Conservation (phyloP, 2,329 filamentous ascomycete genomes). For the Tolypocladium tropicale region DNA sequence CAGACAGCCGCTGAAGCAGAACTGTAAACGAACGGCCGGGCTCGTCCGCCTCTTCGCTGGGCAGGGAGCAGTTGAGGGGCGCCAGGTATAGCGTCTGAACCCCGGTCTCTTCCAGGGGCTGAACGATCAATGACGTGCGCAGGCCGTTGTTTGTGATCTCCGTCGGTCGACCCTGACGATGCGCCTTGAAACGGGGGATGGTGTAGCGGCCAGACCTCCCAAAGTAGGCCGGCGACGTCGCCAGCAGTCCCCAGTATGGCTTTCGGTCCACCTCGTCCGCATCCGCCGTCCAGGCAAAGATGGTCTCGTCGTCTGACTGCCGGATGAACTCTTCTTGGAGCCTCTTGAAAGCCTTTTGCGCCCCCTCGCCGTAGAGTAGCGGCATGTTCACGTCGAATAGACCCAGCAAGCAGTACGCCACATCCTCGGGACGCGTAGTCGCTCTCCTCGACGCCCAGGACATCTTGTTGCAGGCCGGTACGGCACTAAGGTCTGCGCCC, state of each 20-base stretch:
- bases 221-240: conserved; percentile 5
- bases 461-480: conserved; percentile 5
- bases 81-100: neutral
- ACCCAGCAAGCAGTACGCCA: conserved; percentile 10
- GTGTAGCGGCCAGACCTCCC: neutral
- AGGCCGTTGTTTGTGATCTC: conserved; percentile 5
- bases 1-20: conserved; percentile 4
- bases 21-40: neutral
- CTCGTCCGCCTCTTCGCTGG: conserved; percentile 2
- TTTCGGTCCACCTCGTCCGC: conserved; percentile 3
- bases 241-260: conserved; percentile 5
- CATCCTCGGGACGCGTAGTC: conserved; percentile 9
- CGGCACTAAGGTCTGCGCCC: neutral
- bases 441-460: conserved; percentile 7
- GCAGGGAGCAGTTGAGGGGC: neutral
- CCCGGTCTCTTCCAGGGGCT: neutral
- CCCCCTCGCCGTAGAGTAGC: conserved; percentile 9
- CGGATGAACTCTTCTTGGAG: conserved; percentile 7
- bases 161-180: neutral
- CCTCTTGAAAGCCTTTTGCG: conserved; percentile 3
- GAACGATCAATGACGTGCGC: conserved; percentile 1
- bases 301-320: conserved; percentile 7
- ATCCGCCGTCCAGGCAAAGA: conserved; percentile 10
- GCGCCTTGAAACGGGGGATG: neutral
- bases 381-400: conserved; percentile 10